Evolutionary conservation across 306 rosid species (phyloP).

Genomic region (Calophaca sinica): DNA sequence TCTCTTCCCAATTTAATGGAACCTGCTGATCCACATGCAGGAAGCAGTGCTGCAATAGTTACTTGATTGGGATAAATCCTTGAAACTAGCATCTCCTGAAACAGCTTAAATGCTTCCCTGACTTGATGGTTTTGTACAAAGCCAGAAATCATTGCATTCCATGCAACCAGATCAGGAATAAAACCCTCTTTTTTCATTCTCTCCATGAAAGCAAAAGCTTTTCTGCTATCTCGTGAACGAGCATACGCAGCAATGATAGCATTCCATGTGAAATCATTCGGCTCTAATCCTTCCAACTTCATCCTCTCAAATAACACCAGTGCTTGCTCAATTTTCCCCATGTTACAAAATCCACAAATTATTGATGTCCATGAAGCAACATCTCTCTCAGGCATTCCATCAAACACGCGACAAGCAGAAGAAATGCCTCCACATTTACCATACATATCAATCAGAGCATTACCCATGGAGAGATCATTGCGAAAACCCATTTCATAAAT

Average conservation of each 20-base stretch:
- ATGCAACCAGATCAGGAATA: constrained; percentile 65
- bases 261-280: constrained; percentile 80
- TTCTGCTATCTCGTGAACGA: constrained; percentile 52
- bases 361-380: constrained; percentile 72
- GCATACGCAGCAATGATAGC: constrained; percentile 62
- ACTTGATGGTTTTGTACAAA: constrained; percentile 53
- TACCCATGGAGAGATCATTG: constrained; percentile 48
- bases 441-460: constrained; percentile 73
- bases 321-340: constrained; percentile 52
- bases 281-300: constrained; percentile 66
- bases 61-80: constrained; percentile 59
- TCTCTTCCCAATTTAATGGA: constrained; percentile 59
- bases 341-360: constrained; percentile 63
- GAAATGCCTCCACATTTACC: constrained; percentile 59
- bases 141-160: constrained; percentile 74
- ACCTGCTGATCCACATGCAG: constrained; percentile 63
- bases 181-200: constrained; percentile 62
- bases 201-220: constrained; percentile 49
- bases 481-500: constrained; percentile 56
- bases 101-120: constrained; percentile 53
- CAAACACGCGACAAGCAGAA: constrained; percentile 59
- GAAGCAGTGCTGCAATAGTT: constrained; percentile 66
- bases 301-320: constrained; percentile 64
- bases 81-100: constrained; percentile 55
- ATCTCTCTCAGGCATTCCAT: constrained; percentile 62